Base-by-base conservation (phyloP, 108 stramenopile genomes). In the Thalassiosira profunda region DNA sequence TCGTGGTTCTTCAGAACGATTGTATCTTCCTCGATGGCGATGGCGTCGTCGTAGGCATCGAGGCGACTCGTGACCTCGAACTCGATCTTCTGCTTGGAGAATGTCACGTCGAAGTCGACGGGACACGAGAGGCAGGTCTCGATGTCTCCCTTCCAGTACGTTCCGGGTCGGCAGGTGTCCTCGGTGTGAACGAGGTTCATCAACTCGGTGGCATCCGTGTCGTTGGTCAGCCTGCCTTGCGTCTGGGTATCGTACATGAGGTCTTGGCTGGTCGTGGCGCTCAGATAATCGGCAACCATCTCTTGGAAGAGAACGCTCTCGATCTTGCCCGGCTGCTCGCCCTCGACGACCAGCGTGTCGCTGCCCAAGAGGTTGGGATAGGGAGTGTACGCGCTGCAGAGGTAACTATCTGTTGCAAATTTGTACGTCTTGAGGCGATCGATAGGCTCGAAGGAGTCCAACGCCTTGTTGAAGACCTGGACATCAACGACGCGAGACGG, bases 391-490 rank as follows among this genome's bases (percentile, higher is more conserved):
- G 31, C 57, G 37, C 54, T 34, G 44, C 84, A 86, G 41, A 76
- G 31, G 31, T 47, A 82, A 25, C 62, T 77, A 30, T 81, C 81
- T 8, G 84, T 80, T 10, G 65, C 77, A 77, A 79, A 86, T 14
- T 55, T 62, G 63, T 86, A 86, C n/a, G 82, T 8, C 41, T 77
- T 60, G 38, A 83, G 54, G 18, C 79, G 48, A 26, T 86, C 84
- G 2, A 86, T 21, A 37, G 81, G 81, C 9, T 37, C 35, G 59
- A 34, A 86, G 12, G 49, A 48, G 2, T 67, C 29, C 10, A 47
- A 45, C 3, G 57, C 74, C 24, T 23, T 12, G 58, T 86, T 55
- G 58, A 48, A 67, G 0, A 86, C 46, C 9, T 86, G 71, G 21
- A 75, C 56, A 2, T 59, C 47, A 7, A 68, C 35, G 14, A 81